A percentile compares a stretch with the other conserved stretches of the same genome.
Conservation (phyloP, 306 rosid species). For the Hippophae rhamnoides region DNA sequence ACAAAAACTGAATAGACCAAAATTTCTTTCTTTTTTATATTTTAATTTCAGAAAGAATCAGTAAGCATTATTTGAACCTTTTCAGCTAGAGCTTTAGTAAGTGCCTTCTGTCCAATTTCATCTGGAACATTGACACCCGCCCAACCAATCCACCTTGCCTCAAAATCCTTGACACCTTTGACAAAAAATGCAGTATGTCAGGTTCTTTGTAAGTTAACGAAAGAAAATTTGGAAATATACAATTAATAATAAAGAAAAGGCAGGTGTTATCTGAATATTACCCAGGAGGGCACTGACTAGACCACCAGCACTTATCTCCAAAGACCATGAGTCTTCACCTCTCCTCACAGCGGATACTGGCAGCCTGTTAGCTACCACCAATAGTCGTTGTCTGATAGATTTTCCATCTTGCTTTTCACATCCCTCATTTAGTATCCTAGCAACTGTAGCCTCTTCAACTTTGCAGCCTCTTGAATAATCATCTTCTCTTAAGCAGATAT, state of each 20-base stretch:
- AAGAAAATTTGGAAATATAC: conserved; percentile 4
- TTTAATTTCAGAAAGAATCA: not conserved
- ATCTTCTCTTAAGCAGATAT: conserved; percentile 37
- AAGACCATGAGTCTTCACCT: conserved; percentile 79
- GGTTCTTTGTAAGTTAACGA: conserved; percentile 14
- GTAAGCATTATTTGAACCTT: conserved; percentile 34
- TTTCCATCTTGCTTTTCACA: conserved; percentile 31
- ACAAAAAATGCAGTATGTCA: conserved; percentile 18
- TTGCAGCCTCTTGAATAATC: conserved; percentile 29
- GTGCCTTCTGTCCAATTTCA: conserved; percentile 74
- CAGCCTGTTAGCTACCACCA: conserved; percentile 89
- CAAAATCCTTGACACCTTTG: conserved; percentile 79
- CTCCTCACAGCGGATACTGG: conserved; percentile 81
- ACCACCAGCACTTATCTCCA: conserved; percentile 88
- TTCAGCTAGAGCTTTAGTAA: conserved; percentile 75
- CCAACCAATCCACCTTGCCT: conserved; percentile 94
- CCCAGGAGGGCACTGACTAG: conserved; percentile 79
- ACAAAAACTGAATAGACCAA: conserved; percentile 2
- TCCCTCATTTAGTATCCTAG: conserved; percentile 30
- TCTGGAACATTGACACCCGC: conserved; percentile 92
- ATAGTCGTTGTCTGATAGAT: conserved; percentile 51
- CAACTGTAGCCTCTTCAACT: conserved; percentile 34
- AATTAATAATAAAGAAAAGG: not conserved
- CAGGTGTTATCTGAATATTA: conserved; percentile 12
- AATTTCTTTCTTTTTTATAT: not conserved